These are phyloP conservation scores for Epichloe elymi DNA, from an alignment of 2,329 filamentous ascomycete genomes.

Conservation along the genomic window DNA sequence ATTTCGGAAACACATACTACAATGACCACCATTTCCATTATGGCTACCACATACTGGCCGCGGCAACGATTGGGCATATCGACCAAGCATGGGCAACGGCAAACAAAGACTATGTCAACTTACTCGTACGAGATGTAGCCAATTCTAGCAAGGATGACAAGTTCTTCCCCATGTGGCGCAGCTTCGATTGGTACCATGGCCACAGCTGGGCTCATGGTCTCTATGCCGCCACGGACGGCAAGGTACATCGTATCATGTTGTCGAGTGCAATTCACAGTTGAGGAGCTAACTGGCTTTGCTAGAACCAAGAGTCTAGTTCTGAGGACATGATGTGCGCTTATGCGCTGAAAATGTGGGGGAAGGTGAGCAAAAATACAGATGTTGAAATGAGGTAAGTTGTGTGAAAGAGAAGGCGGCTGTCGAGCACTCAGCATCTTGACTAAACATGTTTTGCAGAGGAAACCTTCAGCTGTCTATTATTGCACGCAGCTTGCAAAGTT, in stretches of 20 bases:
- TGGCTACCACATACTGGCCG: conserved; percentile 81
- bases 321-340: conserved; percentile 85
- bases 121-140: conserved; percentile 67
- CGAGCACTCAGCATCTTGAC: not conserved
- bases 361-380: conserved; percentile 56
- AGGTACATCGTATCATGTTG: conserved; percentile 28
- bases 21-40: conserved; percentile 68
- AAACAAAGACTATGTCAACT: conserved; percentile 73
- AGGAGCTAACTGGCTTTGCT: conserved; percentile 1
- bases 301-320: conserved; percentile 72
- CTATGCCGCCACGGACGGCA: conserved; percentile 58
- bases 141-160: conserved; percentile 60
- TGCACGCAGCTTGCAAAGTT: conserved; percentile 57
- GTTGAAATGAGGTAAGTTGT: conserved; percentile 56
- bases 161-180: conserved; percentile 69
- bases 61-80: conserved; percentile 68
- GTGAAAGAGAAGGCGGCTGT: not conserved
- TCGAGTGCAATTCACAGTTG: too few relatives aligned
- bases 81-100: conserved; percentile 59
- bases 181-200: conserved; percentile 89
- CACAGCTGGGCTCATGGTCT: conserved; percentile 87
- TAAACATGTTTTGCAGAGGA: conserved; percentile 30
- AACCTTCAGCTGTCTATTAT: conserved; percentile 77
- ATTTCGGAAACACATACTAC: conserved; percentile 86
- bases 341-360: conserved; percentile 89